phyloP scores from a whole-genome alignment of 768 basidiomycete genomes.

The Pluteus cervinus region DNA sequence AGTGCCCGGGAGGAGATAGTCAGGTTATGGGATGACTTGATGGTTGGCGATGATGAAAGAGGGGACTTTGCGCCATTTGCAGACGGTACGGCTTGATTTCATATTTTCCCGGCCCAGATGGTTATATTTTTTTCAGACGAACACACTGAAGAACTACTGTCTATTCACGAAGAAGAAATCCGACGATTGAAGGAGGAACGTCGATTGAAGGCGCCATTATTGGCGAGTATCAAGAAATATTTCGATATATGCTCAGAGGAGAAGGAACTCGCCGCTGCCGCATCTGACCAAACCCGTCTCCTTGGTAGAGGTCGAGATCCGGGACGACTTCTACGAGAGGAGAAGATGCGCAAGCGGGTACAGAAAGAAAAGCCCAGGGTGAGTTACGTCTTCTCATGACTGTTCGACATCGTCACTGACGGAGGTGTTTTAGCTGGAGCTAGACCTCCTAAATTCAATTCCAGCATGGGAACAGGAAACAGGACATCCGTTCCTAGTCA shows the following conservation, averaged over 20 bases:
- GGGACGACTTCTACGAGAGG: slow-evolving; percentile 82
- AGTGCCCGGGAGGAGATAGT: slow-evolving; percentile 80
- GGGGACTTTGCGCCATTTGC: slow-evolving; percentile 75
- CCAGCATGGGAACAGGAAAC: slow-evolving; percentile 83
- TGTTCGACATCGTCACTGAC: slow-evolving; percentile 1
- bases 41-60: slow-evolving; percentile 79
- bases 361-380: slow-evolving; percentile 90
- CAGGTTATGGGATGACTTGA: slow-evolving; percentile 78
- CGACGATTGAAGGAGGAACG: slow-evolving; percentile 76
- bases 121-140: slow-evolving; percentile 47
- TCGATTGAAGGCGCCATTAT: slow-evolving; percentile 67
- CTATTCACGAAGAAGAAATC: slow-evolving; percentile 83
- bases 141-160: slow-evolving; percentile 82
- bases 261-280: slow-evolving; percentile 77
- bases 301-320: slow-evolving; percentile 83
- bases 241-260: slow-evolving; percentile 88
- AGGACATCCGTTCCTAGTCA: slow-evolving; percentile 72
- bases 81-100: slow-evolving; percentile 53
- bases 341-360: slow-evolving; percentile 96
- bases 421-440: slow-evolving; percentile 60
- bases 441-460: slow-evolving; percentile 72
- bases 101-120: neutral
- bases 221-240: slow-evolving; percentile 79
- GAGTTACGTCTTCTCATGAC: slow-evolving; percentile 18
- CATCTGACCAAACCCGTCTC: slow-evolving; percentile 75